Percentiles rank a stretch among this genome's conserved stretches.
Evolutionary conservation across 2,329 filamentous ascomycete species (phyloP).

Genomic region (Trichoderma harzianum): DNA sequence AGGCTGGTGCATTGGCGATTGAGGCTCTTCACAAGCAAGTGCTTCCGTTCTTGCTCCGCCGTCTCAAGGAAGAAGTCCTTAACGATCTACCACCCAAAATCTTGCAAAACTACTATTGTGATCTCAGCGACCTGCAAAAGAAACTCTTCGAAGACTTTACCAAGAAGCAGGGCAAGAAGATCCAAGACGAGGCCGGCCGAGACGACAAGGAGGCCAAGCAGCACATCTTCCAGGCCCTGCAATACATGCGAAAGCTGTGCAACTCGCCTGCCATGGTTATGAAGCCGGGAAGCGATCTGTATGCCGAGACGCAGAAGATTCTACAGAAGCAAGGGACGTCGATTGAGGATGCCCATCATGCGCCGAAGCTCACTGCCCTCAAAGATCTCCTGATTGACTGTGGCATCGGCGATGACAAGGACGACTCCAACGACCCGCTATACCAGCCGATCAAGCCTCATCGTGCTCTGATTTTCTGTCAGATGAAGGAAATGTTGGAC

Average conservation of each 20-base stretch:
- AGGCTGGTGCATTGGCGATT: slow-evolving; percentile 91
- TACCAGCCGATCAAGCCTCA: slow-evolving; percentile 90
- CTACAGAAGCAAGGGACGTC: slow-evolving; percentile 75
- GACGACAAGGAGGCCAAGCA: slow-evolving; percentile 92
- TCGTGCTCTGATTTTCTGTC: slow-evolving; percentile 93
- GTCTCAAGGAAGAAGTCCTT: slow-evolving; percentile 95
- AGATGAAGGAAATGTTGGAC: slow-evolving; percentile 99
- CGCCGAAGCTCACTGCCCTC: slow-evolving; percentile 86
- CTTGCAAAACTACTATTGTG: slow-evolving; percentile 98
- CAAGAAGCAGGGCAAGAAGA: slow-evolving; percentile 85
- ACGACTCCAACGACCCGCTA: slow-evolving; percentile 56
- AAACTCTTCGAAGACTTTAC: slow-evolving; percentile 96
- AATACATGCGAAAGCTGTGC: slow-evolving; percentile 99
- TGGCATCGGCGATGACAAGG: slow-evolving; percentile 78
- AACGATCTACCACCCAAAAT: slow-evolving; percentile 98
- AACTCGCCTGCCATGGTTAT: slow-evolving; percentile 96
- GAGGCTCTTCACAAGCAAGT: slow-evolving; percentile 99
- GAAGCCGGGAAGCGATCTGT: slow-evolving; percentile 88
- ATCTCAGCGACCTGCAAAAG: slow-evolving; percentile 89
- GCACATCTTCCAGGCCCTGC: slow-evolving; percentile 97
- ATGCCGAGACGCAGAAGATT: slow-evolving; percentile 79
- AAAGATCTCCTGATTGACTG: slow-evolving; percentile 96
- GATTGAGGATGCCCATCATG: slow-evolving; percentile 81
- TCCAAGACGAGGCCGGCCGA: slow-evolving; percentile 77
- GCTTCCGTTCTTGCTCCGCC: slow-evolving; percentile 88